These are phyloP conservation scores for Cryptococcus deneoformans DNA, from an alignment of 1,284 basidiomycete genomes.

Conservation along the genomic window DNA sequence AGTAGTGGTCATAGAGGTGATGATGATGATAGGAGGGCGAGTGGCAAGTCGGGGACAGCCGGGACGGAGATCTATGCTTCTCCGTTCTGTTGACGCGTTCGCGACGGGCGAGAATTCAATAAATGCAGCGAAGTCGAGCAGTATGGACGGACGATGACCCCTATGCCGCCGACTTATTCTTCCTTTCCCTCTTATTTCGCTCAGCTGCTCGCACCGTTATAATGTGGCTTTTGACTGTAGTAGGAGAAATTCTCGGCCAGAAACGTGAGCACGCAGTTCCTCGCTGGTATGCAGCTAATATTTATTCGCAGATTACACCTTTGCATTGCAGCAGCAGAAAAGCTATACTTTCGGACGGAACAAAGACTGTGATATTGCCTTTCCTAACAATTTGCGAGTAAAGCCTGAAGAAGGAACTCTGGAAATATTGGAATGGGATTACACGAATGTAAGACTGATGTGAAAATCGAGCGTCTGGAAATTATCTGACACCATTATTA, in stretches of 20 bases:
- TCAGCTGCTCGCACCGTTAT: too few species aligned
- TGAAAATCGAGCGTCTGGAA: too few species aligned
- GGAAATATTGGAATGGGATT: not conserved
- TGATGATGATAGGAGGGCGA: not conserved
- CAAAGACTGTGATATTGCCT: slow-evolving; percentile 26
- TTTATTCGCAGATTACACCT: slow-evolving; percentile 33
- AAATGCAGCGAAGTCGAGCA: too few species aligned
- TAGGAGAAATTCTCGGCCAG: slow-evolving; percentile 43
- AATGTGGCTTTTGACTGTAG: slow-evolving; percentile 43
- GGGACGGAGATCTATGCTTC: too few species aligned
- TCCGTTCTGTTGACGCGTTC: not conserved
- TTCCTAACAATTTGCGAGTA: slow-evolving; percentile 20
- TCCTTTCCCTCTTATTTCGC: too few species aligned
- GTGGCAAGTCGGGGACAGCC: not conserved
- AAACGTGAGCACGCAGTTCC: slow-evolving; percentile 17
- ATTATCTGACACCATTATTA: too few species aligned
- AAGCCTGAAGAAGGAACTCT: slow-evolving; percentile 31
- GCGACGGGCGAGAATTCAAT: not conserved
- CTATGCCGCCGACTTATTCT: too few species aligned
- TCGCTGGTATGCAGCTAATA: not conserved
- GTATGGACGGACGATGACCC: too few species aligned
- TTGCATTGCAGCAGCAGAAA: slow-evolving; percentile 33
- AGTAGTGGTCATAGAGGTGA: too few species aligned
- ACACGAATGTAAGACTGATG: too few species aligned
- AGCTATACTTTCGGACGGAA: slow-evolving; percentile 37